Percentiles rank a stretch among this genome's conserved stretches.
phyloP scores from a whole-genome alignment of 768 basidiomycete species.

The Lentinus brumalis region DNA sequence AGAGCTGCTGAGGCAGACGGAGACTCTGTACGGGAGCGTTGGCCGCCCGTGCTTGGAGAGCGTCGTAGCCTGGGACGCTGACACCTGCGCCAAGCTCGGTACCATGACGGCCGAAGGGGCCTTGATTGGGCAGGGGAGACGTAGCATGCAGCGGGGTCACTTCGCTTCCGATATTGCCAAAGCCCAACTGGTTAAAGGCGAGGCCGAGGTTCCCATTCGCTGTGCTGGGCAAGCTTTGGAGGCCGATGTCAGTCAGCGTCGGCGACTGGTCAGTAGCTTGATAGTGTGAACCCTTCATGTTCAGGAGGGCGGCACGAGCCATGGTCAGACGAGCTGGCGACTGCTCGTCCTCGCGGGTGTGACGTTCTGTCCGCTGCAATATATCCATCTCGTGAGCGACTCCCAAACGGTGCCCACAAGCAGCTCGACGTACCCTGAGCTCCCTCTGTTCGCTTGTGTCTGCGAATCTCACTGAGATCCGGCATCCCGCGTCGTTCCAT shows the following conservation, averaged over 20 bases:
- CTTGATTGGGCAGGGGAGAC: slow-evolving; percentile 14
- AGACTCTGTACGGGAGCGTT: slow-evolving; percentile 10
- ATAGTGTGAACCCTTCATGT: slow-evolving; percentile 67
- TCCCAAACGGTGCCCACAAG: background rate
- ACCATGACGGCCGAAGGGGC: background rate
- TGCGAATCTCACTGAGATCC: slow-evolving; percentile 80
- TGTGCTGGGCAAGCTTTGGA: slow-evolving; percentile 10
- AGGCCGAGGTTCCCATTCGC: slow-evolving; percentile 13
- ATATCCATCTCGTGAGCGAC: slow-evolving; percentile 4
- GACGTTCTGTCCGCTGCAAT: slow-evolving; percentile 61
- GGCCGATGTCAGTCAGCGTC: slow-evolving; percentile 26
- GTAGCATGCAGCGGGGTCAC: slow-evolving; percentile 3
- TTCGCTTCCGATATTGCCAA: slow-evolving; percentile 1
- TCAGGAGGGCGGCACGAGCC: slow-evolving; percentile 76
- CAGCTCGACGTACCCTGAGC: slow-evolving; percentile 54
- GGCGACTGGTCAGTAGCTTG: slow-evolving; percentile 30
- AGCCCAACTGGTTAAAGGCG: slow-evolving; percentile 5
- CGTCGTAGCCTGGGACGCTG: background rate
- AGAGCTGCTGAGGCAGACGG: slow-evolving; percentile 5
- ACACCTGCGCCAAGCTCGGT: background rate
- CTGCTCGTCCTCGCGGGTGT: slow-evolving; percentile 58
- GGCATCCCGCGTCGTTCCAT: slow-evolving; percentile 73
- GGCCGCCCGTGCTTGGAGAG: slow-evolving; percentile 14
- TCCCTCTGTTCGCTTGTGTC: slow-evolving; percentile 80
- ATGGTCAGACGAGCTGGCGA: slow-evolving; percentile 71